phyloP scores from a whole-genome alignment of 805 yeast genomes.

The Metschnikowia amazonensis region DNA sequence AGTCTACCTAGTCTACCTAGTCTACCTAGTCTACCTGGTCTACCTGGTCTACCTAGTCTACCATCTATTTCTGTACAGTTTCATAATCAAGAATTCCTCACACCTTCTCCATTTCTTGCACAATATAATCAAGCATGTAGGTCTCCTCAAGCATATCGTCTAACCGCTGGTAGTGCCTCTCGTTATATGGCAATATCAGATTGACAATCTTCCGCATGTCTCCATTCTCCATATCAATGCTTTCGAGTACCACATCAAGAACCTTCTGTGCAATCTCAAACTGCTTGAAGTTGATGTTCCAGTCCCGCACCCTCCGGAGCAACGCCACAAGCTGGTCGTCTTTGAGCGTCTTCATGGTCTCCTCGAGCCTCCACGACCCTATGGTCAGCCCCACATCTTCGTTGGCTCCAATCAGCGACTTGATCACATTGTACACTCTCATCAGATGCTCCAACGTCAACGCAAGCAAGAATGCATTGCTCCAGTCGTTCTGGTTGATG shows the following conservation, averaged over 20 bases:
- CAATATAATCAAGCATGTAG: slow-evolving; percentile 77
- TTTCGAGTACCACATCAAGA: slow-evolving; percentile 58
- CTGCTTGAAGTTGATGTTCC: slow-evolving; percentile 88
- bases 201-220: slow-evolving; percentile 68
- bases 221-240: slow-evolving; percentile 52
- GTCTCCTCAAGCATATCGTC: slow-evolving; percentile 84
- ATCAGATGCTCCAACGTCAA: slow-evolving; percentile 86
- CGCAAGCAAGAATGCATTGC: slow-evolving; percentile 82
- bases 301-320: slow-evolving; percentile 78
- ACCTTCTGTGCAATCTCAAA: slow-evolving; percentile 78
- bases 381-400: slow-evolving; percentile 48
- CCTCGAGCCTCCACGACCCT: slow-evolving; percentile 61
- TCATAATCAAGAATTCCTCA: background rate
- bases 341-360: slow-evolving; percentile 53
- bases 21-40: too few species aligned
- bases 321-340: slow-evolving; percentile 57
- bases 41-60: too few species aligned
- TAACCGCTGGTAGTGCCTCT: slow-evolving; percentile 74
- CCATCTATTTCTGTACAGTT: too few species aligned
- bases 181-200: slow-evolving; percentile 81
- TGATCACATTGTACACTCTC: slow-evolving; percentile 76
- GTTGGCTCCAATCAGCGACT: slow-evolving; percentile 51
- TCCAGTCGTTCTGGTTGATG: slow-evolving; percentile 74
- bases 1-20: too few species aligned
- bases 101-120: slow-evolving; percentile 59